phyloP scores from a whole-genome alignment of 805 yeast species.

The Saturnispora silvae region DNA sequence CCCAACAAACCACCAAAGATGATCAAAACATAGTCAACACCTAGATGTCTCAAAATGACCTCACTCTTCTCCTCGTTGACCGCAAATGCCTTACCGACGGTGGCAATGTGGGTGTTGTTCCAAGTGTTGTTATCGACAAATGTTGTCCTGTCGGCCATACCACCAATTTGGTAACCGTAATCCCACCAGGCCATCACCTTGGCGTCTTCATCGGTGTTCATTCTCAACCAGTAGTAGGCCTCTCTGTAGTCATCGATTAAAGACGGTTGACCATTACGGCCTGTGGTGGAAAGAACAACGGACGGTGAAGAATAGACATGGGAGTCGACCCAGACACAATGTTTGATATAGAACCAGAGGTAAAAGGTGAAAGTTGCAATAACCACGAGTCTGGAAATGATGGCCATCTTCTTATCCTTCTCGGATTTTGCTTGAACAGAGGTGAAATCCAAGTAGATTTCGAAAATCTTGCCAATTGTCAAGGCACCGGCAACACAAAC shows the following conservation, averaged over 20 bases:
- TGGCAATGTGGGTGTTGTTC: constrained; percentile 98
- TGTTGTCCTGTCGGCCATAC: constrained; percentile 99
- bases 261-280: constrained; percentile 75
- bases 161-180: constrained; percentile 98
- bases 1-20: constrained; percentile 93
- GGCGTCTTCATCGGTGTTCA: constrained; percentile 95
- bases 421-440: constrained; percentile 15
- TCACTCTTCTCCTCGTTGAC: constrained; percentile 82
- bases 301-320: constrained; percentile 96
- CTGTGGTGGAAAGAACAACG: constrained; percentile 77
- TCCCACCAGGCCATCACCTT: constrained; percentile 99
- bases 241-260: constrained; percentile 96
- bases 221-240: constrained; percentile 97
- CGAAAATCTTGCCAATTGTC: constrained; percentile 75
- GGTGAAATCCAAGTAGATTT: constrained; percentile 61
- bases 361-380: constrained; percentile 60
- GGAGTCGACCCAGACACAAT: constrained; percentile 96
- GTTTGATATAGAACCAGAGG: constrained; percentile 73
- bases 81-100: constrained; percentile 97
- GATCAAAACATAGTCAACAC: constrained; percentile 87
- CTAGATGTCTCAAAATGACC: constrained; percentile 78
- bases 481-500: constrained; percentile 90
- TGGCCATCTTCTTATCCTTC: constrained; percentile 23
- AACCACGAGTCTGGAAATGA: constrained; percentile 53
- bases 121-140: constrained; percentile 97